Conservation (phyloP, 805 yeast genomes). For the Wickerhamiella sergipiensis region DNA sequence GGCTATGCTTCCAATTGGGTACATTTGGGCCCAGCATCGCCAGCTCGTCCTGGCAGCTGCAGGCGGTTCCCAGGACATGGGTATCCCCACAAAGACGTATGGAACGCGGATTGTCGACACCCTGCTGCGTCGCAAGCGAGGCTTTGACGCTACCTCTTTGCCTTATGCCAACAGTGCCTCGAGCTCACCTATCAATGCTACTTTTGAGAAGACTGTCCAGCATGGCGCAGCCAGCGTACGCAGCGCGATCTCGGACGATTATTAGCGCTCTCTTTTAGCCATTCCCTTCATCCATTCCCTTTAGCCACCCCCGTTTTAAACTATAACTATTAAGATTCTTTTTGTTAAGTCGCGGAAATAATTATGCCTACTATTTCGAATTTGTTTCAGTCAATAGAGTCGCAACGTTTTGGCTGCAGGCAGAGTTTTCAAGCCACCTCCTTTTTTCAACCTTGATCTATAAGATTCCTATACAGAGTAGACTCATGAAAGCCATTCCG, state of each 20-base stretch:
- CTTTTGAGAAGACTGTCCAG: background rate
- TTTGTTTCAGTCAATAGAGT: too few species aligned
- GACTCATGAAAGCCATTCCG: too few species aligned
- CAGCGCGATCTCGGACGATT: background rate
- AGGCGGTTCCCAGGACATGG: background rate
- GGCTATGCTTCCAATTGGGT: slow-evolving; percentile 16
- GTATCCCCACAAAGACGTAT: background rate
- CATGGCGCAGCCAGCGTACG: background rate
- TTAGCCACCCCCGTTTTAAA: too few species aligned
- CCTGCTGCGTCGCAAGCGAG: background rate
- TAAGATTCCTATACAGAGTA: too few species aligned
- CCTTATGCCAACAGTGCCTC: background rate
- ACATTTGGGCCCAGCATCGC: slow-evolving; percentile 17
- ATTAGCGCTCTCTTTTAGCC: background rate
- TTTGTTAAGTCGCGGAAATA: too few species aligned
- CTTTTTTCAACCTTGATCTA: too few species aligned
- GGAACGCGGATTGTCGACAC: background rate
- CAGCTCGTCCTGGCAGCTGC: background rate
- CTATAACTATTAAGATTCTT: too few species aligned
- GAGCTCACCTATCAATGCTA: background rate
- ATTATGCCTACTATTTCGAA: too few species aligned
- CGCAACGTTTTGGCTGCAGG: too few species aligned
- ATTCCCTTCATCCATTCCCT: too few species aligned
- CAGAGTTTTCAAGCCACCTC: too few species aligned
- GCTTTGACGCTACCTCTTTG: background rate